Percentiles rank a stretch among this genome's conserved stretches.
Evolutionary conservation across 345 rosid genomes (phyloP).

Genomic region (Isatis tinctoria): DNA sequence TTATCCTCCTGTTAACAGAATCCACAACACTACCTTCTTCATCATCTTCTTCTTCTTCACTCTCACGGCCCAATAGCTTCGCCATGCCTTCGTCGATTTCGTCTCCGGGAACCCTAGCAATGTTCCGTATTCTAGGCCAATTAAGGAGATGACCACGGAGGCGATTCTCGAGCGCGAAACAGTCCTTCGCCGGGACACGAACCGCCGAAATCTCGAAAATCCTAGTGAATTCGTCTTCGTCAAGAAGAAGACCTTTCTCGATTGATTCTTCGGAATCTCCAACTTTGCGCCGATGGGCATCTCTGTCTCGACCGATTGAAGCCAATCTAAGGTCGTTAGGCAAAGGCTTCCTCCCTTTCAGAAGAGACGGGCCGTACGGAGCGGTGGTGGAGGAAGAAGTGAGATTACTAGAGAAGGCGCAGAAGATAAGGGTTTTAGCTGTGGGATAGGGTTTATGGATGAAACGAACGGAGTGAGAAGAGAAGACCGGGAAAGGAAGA

Average conservation of each 20-base stretch:
- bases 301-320: background rate
- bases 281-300: slow-evolving; percentile 7
- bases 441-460: slow-evolving; percentile 30
- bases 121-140: slow-evolving; percentile 75
- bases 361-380: slow-evolving; percentile 79
- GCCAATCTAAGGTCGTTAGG: background rate
- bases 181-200: slow-evolving; percentile 63
- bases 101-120: slow-evolving; percentile 79
- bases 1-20: slow-evolving; percentile 40
- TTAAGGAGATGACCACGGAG: slow-evolving; percentile 85
- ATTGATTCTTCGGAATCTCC: slow-evolving; percentile 21
- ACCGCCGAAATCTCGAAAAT: slow-evolving; percentile 57
- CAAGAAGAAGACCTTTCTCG: slow-evolving; percentile 29
- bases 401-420: slow-evolving; percentile 28
- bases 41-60: background rate
- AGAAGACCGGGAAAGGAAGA: slow-evolving; percentile 32
- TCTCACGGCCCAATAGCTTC: slow-evolving; percentile 27
- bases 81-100: slow-evolving; percentile 51
- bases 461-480: slow-evolving; percentile 28
- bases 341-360: slow-evolving; percentile 49
- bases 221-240: slow-evolving; percentile 57
- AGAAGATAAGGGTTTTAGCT: slow-evolving; percentile 33
- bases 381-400: slow-evolving; percentile 18
- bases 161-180: slow-evolving; percentile 63
- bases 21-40: slow-evolving; percentile 25